Evolutionary conservation across 495 filamentous ascomycete genomes (phyloP), one percentile per base, ranked within the genome.

Genomic region (Stereocaulon alpinum): DNA sequence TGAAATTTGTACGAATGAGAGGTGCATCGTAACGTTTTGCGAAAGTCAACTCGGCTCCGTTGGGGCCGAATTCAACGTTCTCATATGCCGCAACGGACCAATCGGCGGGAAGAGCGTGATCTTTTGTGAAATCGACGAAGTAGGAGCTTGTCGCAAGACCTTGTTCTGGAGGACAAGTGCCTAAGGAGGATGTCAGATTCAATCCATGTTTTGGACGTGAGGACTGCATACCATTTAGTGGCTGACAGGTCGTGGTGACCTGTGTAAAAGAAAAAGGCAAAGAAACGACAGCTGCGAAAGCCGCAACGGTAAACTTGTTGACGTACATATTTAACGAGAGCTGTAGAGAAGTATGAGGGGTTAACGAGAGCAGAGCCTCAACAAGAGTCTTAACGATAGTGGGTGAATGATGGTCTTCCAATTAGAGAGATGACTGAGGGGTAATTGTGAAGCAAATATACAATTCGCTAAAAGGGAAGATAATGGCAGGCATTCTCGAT

Each of bases 1-100:
- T 88, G 68, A 84, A 88, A 60, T 84, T 77, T 41, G 86, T 80
- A 51, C 80, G 74, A 63, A 94, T 82, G 40, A 87, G 89, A 17
- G 89, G 87, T 4, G 86, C 81, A 65, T 93, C 85, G 60, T 82
- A 81, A 60, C 79, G 72, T 73, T 89, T 82, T 66, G 66, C 70
- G 69, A 95, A 80, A 51, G 80, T 86, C 77, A 94, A 88, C 55
- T 77, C 79, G 37, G 84, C 86, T 40, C 85, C 85, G 60, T 79
- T 87, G 34, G 63, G 72, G 59, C 89, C 74, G 6, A 64, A 69
- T 64, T 29, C 53, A 17, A 61, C 59, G 27, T 41, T 42, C 27
- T 59, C 58, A 14, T 64, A 56, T 11, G 20, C 44, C 22, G 58
- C 81, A 79, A 27, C 78, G 77, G n/a, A 82, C 80, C 85, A 93